A percentile compares a stretch with the other conserved stretches of the same genome.
Conservation (phyloP, 805 yeast genomes). For the Hanseniaspora vineae region DNA sequence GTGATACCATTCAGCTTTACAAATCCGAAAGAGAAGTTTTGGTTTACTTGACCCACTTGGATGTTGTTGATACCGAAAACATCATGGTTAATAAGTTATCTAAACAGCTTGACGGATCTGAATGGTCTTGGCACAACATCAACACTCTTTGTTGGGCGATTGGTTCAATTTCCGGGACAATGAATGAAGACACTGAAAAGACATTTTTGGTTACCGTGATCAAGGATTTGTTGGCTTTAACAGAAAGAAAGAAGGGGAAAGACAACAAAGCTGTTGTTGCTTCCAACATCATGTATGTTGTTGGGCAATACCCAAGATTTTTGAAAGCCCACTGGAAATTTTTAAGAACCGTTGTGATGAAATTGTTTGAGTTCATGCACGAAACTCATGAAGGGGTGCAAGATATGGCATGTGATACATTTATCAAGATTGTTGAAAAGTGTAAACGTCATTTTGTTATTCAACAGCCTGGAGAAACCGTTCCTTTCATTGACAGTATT, state of each 20-base stretch:
- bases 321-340: conserved; percentile 97
- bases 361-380: conserved; percentile 96
- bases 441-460: conserved; percentile 93
- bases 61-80: conserved; percentile 84
- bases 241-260: conserved; percentile 94
- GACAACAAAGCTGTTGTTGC: conserved; percentile 99
- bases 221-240: conserved; percentile 78
- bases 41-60: conserved; percentile 89
- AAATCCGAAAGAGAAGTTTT: conserved; percentile 92
- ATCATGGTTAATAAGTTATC: conserved; percentile 89
- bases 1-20: conserved; percentile 91
- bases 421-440: conserved; percentile 86
- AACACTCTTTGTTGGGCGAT: conserved; percentile 99
- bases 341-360: conserved; percentile 87
- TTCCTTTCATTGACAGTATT: conserved; percentile 86
- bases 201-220: conserved; percentile 86
- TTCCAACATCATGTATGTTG: conserved; percentile 98
- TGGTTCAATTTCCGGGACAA: conserved; percentile 96
- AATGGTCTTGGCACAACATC: conserved; percentile 98
- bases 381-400: conserved; percentile 99
- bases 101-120: conserved; percentile 87
- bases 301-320: conserved; percentile 97
- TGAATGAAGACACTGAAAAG: conserved; percentile 97
- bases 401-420: conserved; percentile 99
- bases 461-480: conserved; percentile 70